Conservation (phyloP, 2,329 filamentous ascomycete species). For the Colletotrichum tabaci region DNA sequence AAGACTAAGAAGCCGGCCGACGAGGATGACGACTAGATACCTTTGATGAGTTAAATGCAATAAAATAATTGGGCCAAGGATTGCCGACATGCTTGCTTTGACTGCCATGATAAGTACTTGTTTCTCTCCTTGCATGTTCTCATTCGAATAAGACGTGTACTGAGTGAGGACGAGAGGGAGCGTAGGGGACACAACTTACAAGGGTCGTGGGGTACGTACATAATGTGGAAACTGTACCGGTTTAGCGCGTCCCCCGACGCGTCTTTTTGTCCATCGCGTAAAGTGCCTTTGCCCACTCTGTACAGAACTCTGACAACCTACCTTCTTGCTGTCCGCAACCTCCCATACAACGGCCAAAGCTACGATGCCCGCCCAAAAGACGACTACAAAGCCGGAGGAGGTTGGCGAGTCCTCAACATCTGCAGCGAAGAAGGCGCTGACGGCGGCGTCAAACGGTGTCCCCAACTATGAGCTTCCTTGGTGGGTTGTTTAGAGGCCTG, state of each 20-base stretch:
- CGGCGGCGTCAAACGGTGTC: constrained; percentile 64
- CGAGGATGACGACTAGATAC: constrained; percentile 43
- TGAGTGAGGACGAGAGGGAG: not conserved
- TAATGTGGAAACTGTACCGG: not conserved
- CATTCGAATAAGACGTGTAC: not conserved
- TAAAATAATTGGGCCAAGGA: not conserved
- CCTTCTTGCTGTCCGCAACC: not conserved
- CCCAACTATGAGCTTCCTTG: constrained; percentile 84
- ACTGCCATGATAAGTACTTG: not conserved
- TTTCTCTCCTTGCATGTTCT: not conserved
- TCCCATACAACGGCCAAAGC: constrained; percentile 5
- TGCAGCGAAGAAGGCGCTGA: constrained; percentile 70
- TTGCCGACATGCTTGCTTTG: not conserved
- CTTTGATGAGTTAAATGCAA: constrained; percentile 20
- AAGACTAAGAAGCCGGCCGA: constrained; percentile 68
- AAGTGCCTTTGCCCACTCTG: constrained; percentile 34
- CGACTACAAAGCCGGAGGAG: constrained; percentile 65
- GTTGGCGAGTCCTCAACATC: constrained; percentile 74
- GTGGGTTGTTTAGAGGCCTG: constrained; percentile 60
- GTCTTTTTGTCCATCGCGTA: constrained; percentile 42
- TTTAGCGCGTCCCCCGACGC: constrained; percentile 34
- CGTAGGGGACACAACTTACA: not conserved
- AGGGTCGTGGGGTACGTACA: not conserved
- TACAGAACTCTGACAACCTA: constrained; percentile 14
- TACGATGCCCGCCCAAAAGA: constrained; percentile 55